These are phyloP conservation scores for Spiromastix sp. DNA, from an alignment of 2,329 filamentous ascomycete species.

Conservation along the genomic window DNA sequence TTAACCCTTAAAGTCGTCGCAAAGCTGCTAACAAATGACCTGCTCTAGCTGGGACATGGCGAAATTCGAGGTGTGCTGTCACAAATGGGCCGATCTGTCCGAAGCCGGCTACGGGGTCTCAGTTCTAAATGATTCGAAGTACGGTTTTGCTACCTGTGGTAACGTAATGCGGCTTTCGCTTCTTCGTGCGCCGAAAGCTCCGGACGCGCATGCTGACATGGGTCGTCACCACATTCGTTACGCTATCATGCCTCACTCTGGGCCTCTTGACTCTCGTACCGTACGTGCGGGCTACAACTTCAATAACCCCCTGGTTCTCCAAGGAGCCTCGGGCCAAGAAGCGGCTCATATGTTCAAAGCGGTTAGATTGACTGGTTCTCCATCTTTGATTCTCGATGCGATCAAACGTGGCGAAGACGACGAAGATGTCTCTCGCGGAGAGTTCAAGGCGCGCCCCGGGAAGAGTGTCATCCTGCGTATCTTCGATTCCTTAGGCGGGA, in stretches of 20 bases:
- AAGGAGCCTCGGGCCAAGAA: slow-evolving; percentile 27
- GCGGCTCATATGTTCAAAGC: slow-evolving; percentile 34
- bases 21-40: slow-evolving; percentile 16
- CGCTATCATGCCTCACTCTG: slow-evolving; percentile 78
- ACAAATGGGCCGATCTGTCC: slow-evolving; percentile 85
- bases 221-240: slow-evolving; percentile 78
- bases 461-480: slow-evolving; percentile 73
- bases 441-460: slow-evolving; percentile 56
- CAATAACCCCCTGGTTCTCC: slow-evolving; percentile 65
- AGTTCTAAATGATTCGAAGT: slow-evolving; percentile 91
- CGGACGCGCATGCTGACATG: slow-evolving; percentile 91
- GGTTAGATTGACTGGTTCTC: slow-evolving; percentile 56
- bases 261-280: slow-evolving; percentile 59
- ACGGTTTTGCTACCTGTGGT: slow-evolving; percentile 84
- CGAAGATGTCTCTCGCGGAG: slow-evolving; percentile 52
- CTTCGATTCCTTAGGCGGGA: slow-evolving; percentile 82
- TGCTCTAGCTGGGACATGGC: slow-evolving; percentile 75
- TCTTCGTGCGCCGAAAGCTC: slow-evolving; percentile 79
- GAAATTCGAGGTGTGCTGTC: slow-evolving; percentile 93
- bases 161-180: slow-evolving; percentile 83
- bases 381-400: slow-evolving; percentile 69
- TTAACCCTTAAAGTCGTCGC: not conserved
- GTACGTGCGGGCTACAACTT: slow-evolving; percentile 80
- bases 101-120: slow-evolving; percentile 84
- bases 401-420: slow-evolving; percentile 92